Evolutionary conservation across 305 asterid species (phyloP), one percentile per base, ranked within the genome.

Genomic region (Fraxinus floribunda): DNA sequence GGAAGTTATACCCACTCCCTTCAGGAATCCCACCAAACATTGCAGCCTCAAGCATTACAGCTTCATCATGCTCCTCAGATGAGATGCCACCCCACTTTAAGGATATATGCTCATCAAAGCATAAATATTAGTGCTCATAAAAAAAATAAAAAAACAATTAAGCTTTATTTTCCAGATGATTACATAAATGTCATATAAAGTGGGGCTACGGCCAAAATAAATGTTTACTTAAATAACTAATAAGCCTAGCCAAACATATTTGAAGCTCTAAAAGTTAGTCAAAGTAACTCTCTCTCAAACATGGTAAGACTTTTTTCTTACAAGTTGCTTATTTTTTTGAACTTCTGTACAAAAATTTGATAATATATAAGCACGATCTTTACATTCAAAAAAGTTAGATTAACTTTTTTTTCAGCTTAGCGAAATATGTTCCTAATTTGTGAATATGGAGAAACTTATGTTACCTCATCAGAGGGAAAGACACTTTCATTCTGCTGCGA

Each of bases 31-130:
- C 98, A 80, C 99, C 98, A 90, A 95, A 94, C 95, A 95, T 89
- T 68, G 98, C 99, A 84, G 99, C 99, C 88, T 95, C 99, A 81
- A 95, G 98, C 98, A 95, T 95, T 64, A 93, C 98, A 76, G 98
- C 98, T 87, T 95, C 98, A 75, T 95, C 98, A 29, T 93, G 98
- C 83, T 95, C 98, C 91, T 78, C 96, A 11, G 98, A 92, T 78
- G 98, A 95, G 79, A 95, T 95, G 84, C 98, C 98, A 73, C 98
- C 98, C 98, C 98, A 95, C 98, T 95, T 86, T 75, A 86, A 38
- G 83, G 81, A 80, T 79, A 85, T 52, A 81, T 29, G 78, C 41
- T 86, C 29, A n/a, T 76, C 77, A 83, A 82, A 74, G 66, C 30
- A 77, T 13, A 44, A 86, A 55, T 9, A n/a, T 5, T 30, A 73